Conservation (phyloP, 768 basidiomycete species). For the Macrocybe gigantea region DNA sequence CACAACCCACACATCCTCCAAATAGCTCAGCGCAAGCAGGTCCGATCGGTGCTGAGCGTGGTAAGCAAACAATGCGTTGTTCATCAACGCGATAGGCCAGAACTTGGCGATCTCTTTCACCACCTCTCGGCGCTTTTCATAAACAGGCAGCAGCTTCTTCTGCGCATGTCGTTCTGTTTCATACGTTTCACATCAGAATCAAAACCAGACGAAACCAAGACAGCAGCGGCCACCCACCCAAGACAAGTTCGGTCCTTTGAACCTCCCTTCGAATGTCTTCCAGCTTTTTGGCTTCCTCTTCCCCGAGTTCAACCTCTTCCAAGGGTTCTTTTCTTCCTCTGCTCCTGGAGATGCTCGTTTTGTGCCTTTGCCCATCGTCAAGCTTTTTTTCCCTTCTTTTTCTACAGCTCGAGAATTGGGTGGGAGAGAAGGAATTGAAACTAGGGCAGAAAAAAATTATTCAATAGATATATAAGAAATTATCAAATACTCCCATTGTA, state of each 20-base stretch:
- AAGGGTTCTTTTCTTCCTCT: conserved; percentile 67
- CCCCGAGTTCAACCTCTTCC: conserved; percentile 59
- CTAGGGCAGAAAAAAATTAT: not conserved
- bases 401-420: conserved; percentile 10
- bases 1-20: conserved; percentile 82
- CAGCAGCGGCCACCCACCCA: conserved; percentile 45
- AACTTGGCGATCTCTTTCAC: conserved; percentile 68
- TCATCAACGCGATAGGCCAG: conserved; percentile 84
- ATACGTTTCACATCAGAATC: not conserved
- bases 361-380: conserved; percentile 40
- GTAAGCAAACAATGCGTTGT: conserved; percentile 56
- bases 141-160: conserved; percentile 51
- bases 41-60: conserved; percentile 72
- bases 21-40: conserved; percentile 73
- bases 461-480: not conserved
- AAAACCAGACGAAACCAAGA: not conserved
- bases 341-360: conserved; percentile 82
- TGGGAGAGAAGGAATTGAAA: conserved; percentile 11
- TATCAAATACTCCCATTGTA: not conserved
- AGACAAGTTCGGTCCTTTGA: conserved; percentile 61
- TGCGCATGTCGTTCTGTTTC: conserved; percentile 59
- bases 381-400: not conserved
- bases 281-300: conserved; percentile 69
- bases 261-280: conserved; percentile 61
- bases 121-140: conserved; percentile 64